These are phyloP conservation scores for Backusella liffmaniae DNA, from an alignment of 192 early-diverging fungal genomes.

Conservation along the genomic window DNA sequence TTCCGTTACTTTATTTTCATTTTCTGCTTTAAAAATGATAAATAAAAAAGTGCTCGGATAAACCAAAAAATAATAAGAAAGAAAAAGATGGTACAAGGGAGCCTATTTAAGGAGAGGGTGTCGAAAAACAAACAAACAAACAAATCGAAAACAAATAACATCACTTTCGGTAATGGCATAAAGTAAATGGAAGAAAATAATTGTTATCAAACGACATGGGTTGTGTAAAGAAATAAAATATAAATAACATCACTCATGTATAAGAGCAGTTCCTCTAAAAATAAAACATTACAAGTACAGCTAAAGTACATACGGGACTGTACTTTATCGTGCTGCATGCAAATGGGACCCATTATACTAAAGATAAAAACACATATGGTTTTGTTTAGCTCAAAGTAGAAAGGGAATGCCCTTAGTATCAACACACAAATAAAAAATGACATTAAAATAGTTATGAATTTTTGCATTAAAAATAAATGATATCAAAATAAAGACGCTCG, in stretches of 20 bases:
- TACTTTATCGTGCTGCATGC: neutral
- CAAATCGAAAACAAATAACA: neutral
- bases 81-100: neutral
- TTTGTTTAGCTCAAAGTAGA: too few relatives aligned
- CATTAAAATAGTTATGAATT: too few relatives aligned
- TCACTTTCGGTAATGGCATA: neutral
- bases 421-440: too few relatives aligned
- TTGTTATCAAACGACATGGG: neutral
- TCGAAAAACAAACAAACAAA: neutral
- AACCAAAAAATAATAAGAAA: neutral
- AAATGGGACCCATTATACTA: neutral
- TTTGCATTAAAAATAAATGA: too few relatives aligned
- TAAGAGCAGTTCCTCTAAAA: neutral
- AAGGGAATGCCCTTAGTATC: too few relatives aligned
- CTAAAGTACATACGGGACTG: too few relatives aligned
- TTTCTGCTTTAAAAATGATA: neutral
- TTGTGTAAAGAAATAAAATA: neutral
- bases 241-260: neutral
- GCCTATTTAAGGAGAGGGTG: neutral
- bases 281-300: slow-evolving; percentile 1
- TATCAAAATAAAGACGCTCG: too few relatives aligned
- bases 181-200: neutral
- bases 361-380: neutral
- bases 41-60: neutral
- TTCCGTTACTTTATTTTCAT: neutral